phyloP scores from a whole-genome alignment of 1,139 yeast genomes.

The Scheffersomyces illinoinensis region DNA sequence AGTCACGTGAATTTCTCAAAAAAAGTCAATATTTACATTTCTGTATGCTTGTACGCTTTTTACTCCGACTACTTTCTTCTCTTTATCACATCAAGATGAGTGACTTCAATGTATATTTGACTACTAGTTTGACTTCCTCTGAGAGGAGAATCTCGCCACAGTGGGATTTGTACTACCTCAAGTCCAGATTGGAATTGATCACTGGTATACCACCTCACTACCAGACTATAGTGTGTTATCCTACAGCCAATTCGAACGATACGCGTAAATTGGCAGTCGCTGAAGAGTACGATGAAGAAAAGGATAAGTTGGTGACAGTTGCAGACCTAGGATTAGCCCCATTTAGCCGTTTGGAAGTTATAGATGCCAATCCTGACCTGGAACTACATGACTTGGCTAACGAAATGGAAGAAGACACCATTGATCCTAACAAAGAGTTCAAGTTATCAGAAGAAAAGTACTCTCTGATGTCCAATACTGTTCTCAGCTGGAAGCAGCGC shows the following conservation, averaged over 20 bases:
- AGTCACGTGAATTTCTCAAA: neutral
- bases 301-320: slow-evolving; percentile 14
- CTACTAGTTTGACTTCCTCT: slow-evolving; percentile 68
- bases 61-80: neutral
- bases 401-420: slow-evolving; percentile 36
- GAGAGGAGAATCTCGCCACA: slow-evolving; percentile 67
- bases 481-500: slow-evolving; percentile 71
- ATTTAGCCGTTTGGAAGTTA: slow-evolving; percentile 51
- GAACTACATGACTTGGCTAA: slow-evolving; percentile 40
- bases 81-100: slow-evolving; percentile 22
- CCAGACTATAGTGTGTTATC: slow-evolving; percentile 57
- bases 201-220: slow-evolving; percentile 74
- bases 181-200: slow-evolving; percentile 61
- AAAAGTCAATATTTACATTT: neutral
- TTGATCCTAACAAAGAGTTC: slow-evolving; percentile 40
- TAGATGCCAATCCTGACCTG: slow-evolving; percentile 55
- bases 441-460: slow-evolving; percentile 69
- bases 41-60: neutral
- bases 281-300: slow-evolving; percentile 15
- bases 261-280: slow-evolving; percentile 23
- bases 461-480: slow-evolving; percentile 59
- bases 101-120: slow-evolving; percentile 57
- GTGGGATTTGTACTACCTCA: slow-evolving; percentile 61
- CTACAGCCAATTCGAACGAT: slow-evolving; percentile 40
- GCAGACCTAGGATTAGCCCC: slow-evolving; percentile 30